Conservation (phyloP, 345 rosid species). For the Rhizophora apiculata region DNA sequence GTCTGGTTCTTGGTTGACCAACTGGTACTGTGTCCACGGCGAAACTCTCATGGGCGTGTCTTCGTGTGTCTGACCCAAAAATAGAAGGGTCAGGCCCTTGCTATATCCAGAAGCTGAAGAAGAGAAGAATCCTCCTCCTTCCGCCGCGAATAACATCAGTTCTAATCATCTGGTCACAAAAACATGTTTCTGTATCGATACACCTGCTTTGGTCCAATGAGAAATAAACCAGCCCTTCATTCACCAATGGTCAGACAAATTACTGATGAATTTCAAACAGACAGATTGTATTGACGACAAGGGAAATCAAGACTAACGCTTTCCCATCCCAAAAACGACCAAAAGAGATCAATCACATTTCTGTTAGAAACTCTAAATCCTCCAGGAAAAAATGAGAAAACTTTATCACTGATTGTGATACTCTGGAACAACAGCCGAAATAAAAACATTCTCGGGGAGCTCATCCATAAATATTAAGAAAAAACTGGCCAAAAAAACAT, state of each 20-base stretch:
- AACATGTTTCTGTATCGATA: conserved; percentile 19
- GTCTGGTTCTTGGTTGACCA: conserved; percentile 78
- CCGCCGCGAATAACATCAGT: conserved; percentile 94
- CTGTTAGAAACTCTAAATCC: no score
- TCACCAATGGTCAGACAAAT: conserved; percentile 17
- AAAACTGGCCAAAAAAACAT: no score
- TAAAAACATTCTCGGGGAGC: no score
- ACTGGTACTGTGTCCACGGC: conserved; percentile 96
- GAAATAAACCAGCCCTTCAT: conserved; percentile 21
- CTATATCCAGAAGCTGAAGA: conserved; percentile 96
- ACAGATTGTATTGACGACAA: neutral
- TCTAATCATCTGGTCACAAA: conserved; percentile 62
- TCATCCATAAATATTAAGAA: no score
- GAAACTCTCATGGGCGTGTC: conserved; percentile 91
- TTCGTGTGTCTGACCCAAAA: conserved; percentile 77
- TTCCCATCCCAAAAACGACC: no score
- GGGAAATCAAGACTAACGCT: no score
- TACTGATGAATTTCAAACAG: neutral
- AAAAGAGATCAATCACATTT: no score
- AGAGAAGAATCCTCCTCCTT: conserved; percentile 99
- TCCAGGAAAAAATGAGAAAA: neutral
- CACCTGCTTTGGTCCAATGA: conserved; percentile 21
- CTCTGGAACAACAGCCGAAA: no score
- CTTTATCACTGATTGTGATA: no score
- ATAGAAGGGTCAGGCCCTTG: conserved; percentile 81